phyloP scores from a whole-genome alignment of 768 basidiomycete genomes.

The Lyophyllum decastes region DNA sequence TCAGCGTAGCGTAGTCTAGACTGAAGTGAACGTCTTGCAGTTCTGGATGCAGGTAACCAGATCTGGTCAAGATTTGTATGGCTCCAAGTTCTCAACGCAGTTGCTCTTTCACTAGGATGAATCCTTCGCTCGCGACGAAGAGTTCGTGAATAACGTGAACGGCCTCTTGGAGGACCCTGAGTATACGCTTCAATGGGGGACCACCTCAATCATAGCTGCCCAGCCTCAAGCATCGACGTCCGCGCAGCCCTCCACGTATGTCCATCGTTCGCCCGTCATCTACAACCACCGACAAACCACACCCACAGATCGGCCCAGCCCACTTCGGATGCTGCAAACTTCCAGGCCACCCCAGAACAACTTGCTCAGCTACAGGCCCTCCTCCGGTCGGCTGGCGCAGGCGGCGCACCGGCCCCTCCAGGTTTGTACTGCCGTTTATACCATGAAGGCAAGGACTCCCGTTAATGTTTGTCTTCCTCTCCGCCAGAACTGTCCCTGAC shows the following conservation, averaged over 20 bases:
- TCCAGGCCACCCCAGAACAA: conserved; percentile 62
- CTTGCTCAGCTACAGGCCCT: conserved; percentile 62
- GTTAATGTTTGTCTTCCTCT: neutral
- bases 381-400: conserved; percentile 43
- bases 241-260: conserved; percentile 35
- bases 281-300: neutral
- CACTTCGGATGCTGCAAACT: conserved; percentile 21
- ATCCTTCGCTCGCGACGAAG: conserved; percentile 64
- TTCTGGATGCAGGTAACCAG: conserved; percentile 82
- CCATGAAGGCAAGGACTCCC: neutral
- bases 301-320: conserved; percentile 4
- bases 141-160: conserved; percentile 75
- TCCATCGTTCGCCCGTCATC: neutral
- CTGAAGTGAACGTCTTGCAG: conserved; percentile 36
- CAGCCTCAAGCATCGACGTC: conserved; percentile 50
- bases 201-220: conserved; percentile 18
- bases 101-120: conserved; percentile 51
- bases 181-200: conserved; percentile 59
- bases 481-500: conserved; percentile 67
- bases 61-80: neutral
- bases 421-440: conserved; percentile 24
- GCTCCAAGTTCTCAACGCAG: neutral
- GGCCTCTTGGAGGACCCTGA: conserved; percentile 68
- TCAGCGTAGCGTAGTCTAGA: neutral
- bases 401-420: conserved; percentile 27